These are phyloP conservation scores for Tremella yokohamensis DNA, from an alignment of 768 basidiomycete species.

Conservation along the genomic window DNA sequence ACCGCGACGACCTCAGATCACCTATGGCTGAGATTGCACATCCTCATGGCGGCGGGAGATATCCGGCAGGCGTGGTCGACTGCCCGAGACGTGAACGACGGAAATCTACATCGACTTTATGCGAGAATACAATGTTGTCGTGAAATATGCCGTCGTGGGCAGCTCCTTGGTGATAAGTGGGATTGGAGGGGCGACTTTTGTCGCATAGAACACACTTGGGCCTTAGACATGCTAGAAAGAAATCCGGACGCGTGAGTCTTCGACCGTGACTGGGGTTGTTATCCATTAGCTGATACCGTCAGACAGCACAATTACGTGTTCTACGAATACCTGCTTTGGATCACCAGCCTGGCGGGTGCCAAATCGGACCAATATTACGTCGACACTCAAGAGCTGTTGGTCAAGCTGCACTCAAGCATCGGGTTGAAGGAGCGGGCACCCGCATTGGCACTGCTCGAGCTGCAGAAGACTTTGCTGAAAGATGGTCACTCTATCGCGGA, in stretches of 20 bases:
- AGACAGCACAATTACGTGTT: constrained; percentile 40
- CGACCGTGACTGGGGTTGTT: background rate
- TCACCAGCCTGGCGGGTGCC: background rate
- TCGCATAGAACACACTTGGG: background rate
- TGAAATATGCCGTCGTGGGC: background rate
- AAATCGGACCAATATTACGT: background rate
- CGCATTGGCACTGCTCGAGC: constrained; percentile 34
- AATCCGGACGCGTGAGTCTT: constrained; percentile 24
- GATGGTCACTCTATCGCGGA: background rate
- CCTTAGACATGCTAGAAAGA: background rate
- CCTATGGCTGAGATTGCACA: constrained; percentile 39
- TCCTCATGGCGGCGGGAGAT: constrained; percentile 24
- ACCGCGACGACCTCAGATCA: constrained; percentile 21
- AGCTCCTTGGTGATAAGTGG: background rate
- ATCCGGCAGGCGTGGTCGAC: constrained; percentile 12
- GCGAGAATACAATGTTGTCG: constrained; percentile 1
- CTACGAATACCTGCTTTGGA: constrained; percentile 27
- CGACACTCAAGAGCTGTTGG: constrained; percentile 13
- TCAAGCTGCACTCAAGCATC: constrained; percentile 22
- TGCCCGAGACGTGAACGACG: background rate
- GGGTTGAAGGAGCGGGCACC: constrained; percentile 44
- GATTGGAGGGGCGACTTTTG: background rate
- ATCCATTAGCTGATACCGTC: background rate
- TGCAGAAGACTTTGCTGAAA: constrained; percentile 15
- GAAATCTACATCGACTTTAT: constrained; percentile 5